Percentiles rank a stretch among this genome's conserved stretches.
phyloP scores from a whole-genome alignment of 2,329 filamentous ascomycete species.

The Apiospora arundinis region DNA sequence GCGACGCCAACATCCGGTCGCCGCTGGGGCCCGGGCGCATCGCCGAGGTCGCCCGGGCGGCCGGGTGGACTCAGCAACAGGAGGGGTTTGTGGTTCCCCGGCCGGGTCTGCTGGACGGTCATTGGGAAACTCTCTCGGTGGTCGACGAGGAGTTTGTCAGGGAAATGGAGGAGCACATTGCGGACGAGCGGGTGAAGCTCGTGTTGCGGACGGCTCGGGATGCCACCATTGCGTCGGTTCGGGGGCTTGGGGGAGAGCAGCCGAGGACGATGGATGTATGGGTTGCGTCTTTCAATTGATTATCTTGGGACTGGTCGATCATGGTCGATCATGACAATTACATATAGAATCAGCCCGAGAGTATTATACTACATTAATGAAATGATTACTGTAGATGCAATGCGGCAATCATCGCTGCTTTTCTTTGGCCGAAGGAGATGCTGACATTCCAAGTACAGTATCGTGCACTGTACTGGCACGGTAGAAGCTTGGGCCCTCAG shows the following conservation, averaged over 20 bases:
- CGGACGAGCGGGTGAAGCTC: conserved; percentile 36
- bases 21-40: conserved; percentile 51
- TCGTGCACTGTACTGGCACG: background rate
- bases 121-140: conserved; percentile 51
- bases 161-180: conserved; percentile 39
- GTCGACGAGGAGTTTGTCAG: conserved; percentile 40
- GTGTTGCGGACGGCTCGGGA: conserved; percentile 41
- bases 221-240: conserved; percentile 40
- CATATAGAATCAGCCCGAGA: no score
- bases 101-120: conserved; percentile 50
- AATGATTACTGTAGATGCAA: no score
- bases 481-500: conserved; percentile 9
- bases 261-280: conserved; percentile 52
- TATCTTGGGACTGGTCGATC: no score
- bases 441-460: background rate
- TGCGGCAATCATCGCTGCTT: no score
- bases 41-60: conserved; percentile 40
- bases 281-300: conserved; percentile 29
- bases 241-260: conserved; percentile 36
- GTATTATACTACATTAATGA: no score
- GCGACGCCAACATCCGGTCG: conserved; percentile 54
- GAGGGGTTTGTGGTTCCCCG: conserved; percentile 39
- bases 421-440: background rate
- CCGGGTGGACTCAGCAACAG: conserved; percentile 45
- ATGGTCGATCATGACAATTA: no score